Percentiles rank a stretch among this genome's conserved stretches.
phyloP scores from a whole-genome alignment of 2,329 filamentous ascomycete species.

The Penicillium corylophilum region DNA sequence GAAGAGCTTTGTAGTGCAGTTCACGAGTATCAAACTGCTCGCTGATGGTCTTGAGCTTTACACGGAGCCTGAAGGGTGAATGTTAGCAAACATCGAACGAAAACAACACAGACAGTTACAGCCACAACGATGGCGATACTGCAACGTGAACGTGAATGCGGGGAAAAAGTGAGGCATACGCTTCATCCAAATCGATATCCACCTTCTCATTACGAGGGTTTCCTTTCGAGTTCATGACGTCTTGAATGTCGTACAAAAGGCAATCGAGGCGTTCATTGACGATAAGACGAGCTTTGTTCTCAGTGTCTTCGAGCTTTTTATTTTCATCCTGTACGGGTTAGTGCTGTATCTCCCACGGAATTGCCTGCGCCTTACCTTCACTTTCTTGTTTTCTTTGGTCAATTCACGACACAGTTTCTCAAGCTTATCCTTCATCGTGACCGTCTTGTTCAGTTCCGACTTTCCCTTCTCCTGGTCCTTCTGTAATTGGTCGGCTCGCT shows the following conservation, averaged over 20 bases:
- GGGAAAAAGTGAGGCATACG: conserved; percentile 58
- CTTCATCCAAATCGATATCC: conserved; percentile 83
- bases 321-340: conserved; percentile 71
- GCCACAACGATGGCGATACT: neutral
- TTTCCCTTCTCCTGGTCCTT: conserved; percentile 93
- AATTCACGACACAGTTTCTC: conserved; percentile 95
- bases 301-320: conserved; percentile 81
- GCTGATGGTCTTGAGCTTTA: conserved; percentile 87
- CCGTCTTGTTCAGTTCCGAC: conserved; percentile 85
- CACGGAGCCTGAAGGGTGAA: conserved; percentile 50
- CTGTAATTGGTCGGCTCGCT: conserved; percentile 87
- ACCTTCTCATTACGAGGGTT: conserved; percentile 76
- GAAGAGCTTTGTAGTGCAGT: conserved; percentile 84
- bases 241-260: conserved; percentile 79
- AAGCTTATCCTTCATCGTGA: conserved; percentile 89
- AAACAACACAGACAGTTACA: neutral
- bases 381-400: conserved; percentile 95
- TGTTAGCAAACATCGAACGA: conserved; percentile 7
- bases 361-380: conserved; percentile 69
- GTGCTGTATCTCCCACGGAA: neutral
- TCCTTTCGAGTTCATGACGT: conserved; percentile 83
- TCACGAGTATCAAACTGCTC: conserved; percentile 97
- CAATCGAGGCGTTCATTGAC: conserved; percentile 83
- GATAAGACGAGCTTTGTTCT: conserved; percentile 76
- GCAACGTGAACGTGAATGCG: neutral